Base-by-base conservation (phyloP, 2,329 filamentous ascomycete species). In the Diplodia scrobiculata region DNA sequence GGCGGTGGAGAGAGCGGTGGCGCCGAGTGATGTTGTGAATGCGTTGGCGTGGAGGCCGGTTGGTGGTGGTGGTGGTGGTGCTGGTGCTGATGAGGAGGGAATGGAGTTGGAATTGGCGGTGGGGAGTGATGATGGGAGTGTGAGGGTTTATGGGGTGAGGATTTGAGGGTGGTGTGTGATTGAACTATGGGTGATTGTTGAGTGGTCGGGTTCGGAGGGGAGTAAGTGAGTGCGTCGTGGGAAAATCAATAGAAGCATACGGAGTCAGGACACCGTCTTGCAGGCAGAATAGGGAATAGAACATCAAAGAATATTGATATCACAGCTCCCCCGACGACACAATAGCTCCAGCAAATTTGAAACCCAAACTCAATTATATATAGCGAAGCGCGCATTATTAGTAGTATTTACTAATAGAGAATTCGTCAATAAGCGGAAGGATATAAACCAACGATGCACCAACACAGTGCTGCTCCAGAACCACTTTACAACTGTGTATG, bases 51-150 rank as follows among this genome's bases (percentile, higher is more conserved):
- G 76, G 76, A 73, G 75, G 51, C 74, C 76, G 36, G 25, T 59
- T 32, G 27, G 36, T 14, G 27, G 25, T 5, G 27, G n/a, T 0
- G 65, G n/a, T 0, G 65, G 58, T 0, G 60, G 52, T 5, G 63
- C 1, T 25, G 25, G 25, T 4, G 25, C 0, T 2, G 25, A 25
- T 3, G 3, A 51, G n/a, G 9, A 21, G 21, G 38, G 21, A 13
- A 68, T 63, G 7, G 41, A 63, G 51, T 52, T 60, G 27, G 73
- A 79, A 67, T 70, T 81, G 65, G 78, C 78, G 4, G 75, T 78
- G 9, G 77, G 75, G 17, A 79, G 78, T 62, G 79, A 81, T 60
- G 79, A 81, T 70, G 73, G 69, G 4, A 79, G 77, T 3, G 68
- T 80, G 14, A 72, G 79, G 36, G 72, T 81, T 1, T 77, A 66